Base-by-base conservation (phyloP, 2,329 filamentous ascomycete genomes). In the Phaeosphaeria sp. region DNA sequence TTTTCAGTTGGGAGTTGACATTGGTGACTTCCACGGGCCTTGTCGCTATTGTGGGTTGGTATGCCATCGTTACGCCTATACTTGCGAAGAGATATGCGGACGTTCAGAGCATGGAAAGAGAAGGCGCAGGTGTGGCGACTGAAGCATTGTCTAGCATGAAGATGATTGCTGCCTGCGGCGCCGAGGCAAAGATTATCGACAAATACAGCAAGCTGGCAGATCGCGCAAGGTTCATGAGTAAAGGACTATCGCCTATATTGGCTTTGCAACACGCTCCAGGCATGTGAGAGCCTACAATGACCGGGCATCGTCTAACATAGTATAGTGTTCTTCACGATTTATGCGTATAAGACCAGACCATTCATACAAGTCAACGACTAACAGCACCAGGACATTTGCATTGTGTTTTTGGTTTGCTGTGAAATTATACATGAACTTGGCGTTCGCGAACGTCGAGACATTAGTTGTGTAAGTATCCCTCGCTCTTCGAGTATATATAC, bases 341-440 rank as follows among this genome's bases (percentile, higher is more conserved):
- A 61, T 55, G 63, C 62, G 63, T 69, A 53, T 55, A 13, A 30
- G 11, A 13, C 11, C 11, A 3, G 64, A 55, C 13, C 8, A 17
- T 36, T 24, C 9, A 21, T n/a, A 17, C 15, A 18, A 11, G 27
- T 20, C 13, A 20, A 20, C 3, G 13, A 49, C 54, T 65, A 22
- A 64, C 13, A 1, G n/a, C 11, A 9, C 3, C 36, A 67, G 64
- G 7, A 71, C 68, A 3, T 65, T 65, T 13, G 65, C 68, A 6
- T 53, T 71, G 6, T 71, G 68, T 47, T 71, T 71, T 48, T 71
- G 68, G 68, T 71, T 60, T 39, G 68, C 68, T 17, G 63, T 66
- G 9, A 60, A 60, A 42, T 53, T 71, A 4, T 69, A 65, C 42
- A 18, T 46, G 6, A 24, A 47, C 21, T 22, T 40, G 9, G 43